A percentile compares a stretch with the other conserved stretches of the same genome.
phyloP scores from a whole-genome alignment of 768 basidiomycete genomes.

The Termitomyces sp. region DNA sequence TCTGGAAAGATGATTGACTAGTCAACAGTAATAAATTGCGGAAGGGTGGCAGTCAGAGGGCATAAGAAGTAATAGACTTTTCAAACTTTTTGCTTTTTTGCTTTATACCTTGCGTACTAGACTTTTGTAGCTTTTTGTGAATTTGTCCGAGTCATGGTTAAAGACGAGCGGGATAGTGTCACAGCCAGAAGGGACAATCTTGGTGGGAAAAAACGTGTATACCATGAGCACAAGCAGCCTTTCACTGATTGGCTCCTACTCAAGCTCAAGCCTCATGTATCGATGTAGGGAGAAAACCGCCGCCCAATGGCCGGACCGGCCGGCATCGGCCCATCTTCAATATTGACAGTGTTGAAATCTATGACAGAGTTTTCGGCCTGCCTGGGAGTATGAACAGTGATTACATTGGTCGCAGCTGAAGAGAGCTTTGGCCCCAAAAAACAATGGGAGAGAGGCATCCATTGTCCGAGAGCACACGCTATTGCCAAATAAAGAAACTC shows the following conservation, averaged over 20 bases:
- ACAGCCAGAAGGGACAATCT: neutral
- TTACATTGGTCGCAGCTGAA: neutral
- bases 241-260: neutral
- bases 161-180: neutral
- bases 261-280: neutral
- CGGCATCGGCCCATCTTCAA: neutral
- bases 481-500: neutral
- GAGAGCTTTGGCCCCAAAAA: neutral
- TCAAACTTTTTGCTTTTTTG: too few species aligned
- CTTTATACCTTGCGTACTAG: too few species aligned
- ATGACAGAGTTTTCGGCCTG: neutral
- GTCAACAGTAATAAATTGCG: too few species aligned
- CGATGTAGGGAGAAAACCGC: neutral
- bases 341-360: too few species aligned
- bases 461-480: neutral
- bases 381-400: neutral
- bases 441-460: neutral
- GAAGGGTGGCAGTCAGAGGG: neutral
- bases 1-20: too few species aligned
- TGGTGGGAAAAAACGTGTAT: neutral
- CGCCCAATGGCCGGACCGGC: neutral
- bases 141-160: too few species aligned
- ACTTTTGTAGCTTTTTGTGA: too few species aligned
- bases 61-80: neutral
- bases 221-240: neutral